These are phyloP conservation scores for Talaromyces sp. DNA, from an alignment of 2,329 filamentous ascomycete species.

Conservation along the genomic window DNA sequence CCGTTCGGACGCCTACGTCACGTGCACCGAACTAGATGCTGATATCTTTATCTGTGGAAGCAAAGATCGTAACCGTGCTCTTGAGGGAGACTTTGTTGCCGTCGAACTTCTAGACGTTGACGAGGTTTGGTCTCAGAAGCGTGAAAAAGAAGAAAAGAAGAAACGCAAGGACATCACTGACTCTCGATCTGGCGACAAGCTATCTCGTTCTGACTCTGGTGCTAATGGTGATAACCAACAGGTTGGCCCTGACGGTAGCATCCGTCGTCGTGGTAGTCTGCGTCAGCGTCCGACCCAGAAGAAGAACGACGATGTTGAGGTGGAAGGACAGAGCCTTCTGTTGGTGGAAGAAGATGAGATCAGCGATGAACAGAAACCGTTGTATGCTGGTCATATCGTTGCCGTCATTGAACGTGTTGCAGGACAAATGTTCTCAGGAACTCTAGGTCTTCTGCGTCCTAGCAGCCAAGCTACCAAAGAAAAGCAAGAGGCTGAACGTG, in stretches of 20 bases:
- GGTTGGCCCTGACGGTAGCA: conserved; percentile 69
- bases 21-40: conserved; percentile 88
- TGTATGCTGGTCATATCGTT: conserved; percentile 95
- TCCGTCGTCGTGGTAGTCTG: conserved; percentile 89
- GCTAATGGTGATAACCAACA: conserved; percentile 61
- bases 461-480: conserved; percentile 99
- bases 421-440: conserved; percentile 98
- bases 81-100: conserved; percentile 93
- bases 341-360: conserved; percentile 98
- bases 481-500: conserved; percentile 96
- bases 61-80: conserved; percentile 94
- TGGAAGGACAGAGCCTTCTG: conserved; percentile 93
- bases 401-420: conserved; percentile 95
- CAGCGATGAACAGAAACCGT: conserved; percentile 94
- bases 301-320: conserved; percentile 99
- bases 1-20: conserved; percentile 95
- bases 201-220: conserved; percentile 56
- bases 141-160: conserved; percentile 99
- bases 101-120: conserved; percentile 96
- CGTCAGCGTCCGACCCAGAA: conserved; percentile 97
- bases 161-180: conserved; percentile 99
- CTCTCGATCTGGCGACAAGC: conserved; percentile 69
- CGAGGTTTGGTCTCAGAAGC: conserved; percentile 98
- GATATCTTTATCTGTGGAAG: conserved; percentile 99
- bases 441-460: conserved; percentile 85